These are phyloP conservation scores for Forsythia viridissima DNA, from an alignment of 257 asterid genomes.

Conservation along the genomic window DNA sequence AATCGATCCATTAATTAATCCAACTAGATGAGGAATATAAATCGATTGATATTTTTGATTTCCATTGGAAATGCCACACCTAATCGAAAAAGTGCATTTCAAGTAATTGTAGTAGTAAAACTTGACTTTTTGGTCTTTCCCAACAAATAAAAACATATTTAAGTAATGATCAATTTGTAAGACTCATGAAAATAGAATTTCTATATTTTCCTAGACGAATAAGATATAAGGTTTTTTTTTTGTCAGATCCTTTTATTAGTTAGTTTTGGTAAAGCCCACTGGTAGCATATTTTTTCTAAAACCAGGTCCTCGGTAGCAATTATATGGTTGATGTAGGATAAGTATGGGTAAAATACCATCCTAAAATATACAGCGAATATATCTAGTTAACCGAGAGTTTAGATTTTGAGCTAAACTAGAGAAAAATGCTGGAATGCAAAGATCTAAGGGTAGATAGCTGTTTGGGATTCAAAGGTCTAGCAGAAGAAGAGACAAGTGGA, in stretches of 20 bases:
- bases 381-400: not conserved
- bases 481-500: too few relatives aligned
- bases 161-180: not conserved
- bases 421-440: too few relatives aligned
- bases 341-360: not conserved
- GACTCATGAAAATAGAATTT: not conserved
- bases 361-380: not conserved
- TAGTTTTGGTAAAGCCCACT: too few relatives aligned
- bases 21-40: not conserved
- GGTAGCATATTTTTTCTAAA: too few relatives aligned
- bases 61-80: not conserved
- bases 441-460: too few relatives aligned
- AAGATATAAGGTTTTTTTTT: too few relatives aligned
- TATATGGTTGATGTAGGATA: not conserved
- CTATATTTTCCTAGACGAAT: not conserved
- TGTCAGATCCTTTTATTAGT: too few relatives aligned
- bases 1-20: too few relatives aligned
- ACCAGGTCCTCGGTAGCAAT: not conserved
- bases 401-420: not conserved
- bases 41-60: too few relatives aligned
- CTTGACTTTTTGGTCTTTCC: not conserved
- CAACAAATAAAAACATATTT: not conserved
- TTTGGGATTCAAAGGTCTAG: too few relatives aligned
- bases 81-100: not conserved
- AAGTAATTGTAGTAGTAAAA: not conserved